Conservation (phyloP, 352 stramenopile species). For the Blastocystis sp. region DNA sequence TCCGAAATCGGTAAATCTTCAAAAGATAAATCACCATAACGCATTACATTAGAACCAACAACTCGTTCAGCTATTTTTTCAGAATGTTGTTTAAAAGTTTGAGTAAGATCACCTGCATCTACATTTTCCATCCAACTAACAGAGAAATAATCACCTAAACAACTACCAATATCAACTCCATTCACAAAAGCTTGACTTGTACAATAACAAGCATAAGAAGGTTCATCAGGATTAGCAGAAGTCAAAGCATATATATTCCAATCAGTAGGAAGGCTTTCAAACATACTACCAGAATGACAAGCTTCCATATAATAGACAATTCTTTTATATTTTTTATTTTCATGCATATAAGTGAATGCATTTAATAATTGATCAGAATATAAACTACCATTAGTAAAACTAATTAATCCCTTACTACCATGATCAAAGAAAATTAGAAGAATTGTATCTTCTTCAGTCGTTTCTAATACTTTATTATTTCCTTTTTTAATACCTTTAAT, state of each 20-base stretch:
- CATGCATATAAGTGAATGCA: conserved; percentile 31
- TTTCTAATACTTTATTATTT: conserved; percentile 37
- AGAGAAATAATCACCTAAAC: conserved; percentile 27
- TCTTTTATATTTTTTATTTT: conserved; percentile 36
- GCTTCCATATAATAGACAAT: conserved; percentile 37
- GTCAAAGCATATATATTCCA: conserved; percentile 38
- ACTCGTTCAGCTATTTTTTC: conserved; percentile 53
- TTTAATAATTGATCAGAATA: conserved; percentile 15
- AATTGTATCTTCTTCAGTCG: conserved; percentile 32
- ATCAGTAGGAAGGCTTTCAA: conserved; percentile 11
- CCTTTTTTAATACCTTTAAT: conserved; percentile 26
- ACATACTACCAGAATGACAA: conserved; percentile 38
- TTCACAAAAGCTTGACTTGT: conserved; percentile 28
- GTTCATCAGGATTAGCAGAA: conserved; percentile 30
- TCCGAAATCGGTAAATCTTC: no score
- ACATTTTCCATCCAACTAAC: conserved; percentile 37
- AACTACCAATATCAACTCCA: conserved; percentile 32
- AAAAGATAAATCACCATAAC: conserved; percentile 39
- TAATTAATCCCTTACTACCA: conserved; percentile 34
- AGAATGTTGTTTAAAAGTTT: conserved; percentile 59
- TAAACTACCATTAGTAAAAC: conserved; percentile 18
- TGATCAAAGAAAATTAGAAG: conserved; percentile 36
- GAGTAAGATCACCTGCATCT: conserved; percentile 54
- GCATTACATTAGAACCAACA: conserved; percentile 55
- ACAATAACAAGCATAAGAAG: conserved; percentile 33